phyloP scores from a whole-genome alignment of 345 rosid genomes.

The Salix udensis region DNA sequence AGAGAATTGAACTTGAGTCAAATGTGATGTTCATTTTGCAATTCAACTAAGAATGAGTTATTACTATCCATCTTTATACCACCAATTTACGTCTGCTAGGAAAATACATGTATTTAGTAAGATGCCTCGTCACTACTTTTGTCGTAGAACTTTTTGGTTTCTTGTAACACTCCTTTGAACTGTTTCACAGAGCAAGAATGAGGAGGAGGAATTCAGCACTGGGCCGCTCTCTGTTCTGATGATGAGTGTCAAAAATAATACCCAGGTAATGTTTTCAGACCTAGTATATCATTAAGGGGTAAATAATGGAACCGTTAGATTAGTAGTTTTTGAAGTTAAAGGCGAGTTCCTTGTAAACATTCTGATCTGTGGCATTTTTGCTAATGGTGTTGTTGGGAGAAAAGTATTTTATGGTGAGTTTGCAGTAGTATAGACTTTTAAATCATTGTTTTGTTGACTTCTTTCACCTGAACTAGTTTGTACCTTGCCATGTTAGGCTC shows the following conservation, averaged over 20 bases:
- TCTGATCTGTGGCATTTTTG: neutral
- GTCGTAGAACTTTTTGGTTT: neutral
- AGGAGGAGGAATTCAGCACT: slow-evolving; percentile 94
- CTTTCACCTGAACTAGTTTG: slow-evolving; percentile 4
- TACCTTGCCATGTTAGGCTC: neutral
- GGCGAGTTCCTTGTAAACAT: neutral
- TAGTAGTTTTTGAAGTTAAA: neutral
- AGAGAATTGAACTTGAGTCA: neutral
- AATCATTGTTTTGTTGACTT: neutral
- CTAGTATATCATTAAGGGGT: neutral
- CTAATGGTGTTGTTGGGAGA: neutral
- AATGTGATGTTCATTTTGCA: neutral
- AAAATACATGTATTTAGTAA: neutral
- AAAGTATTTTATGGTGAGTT: slow-evolving; percentile 7
- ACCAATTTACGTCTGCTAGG: neutral
- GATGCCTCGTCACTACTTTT: neutral
- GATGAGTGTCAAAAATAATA: slow-evolving; percentile 97
- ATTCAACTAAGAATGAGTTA: neutral
- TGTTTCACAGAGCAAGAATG: slow-evolving; percentile 42
- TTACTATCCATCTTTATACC: neutral
- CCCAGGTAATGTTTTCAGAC: slow-evolving; percentile 54
- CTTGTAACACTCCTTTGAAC: neutral
- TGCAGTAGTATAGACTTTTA: neutral
- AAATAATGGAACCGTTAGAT: neutral
- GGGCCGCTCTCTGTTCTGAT: slow-evolving; percentile 95